Evolutionary conservation across 352 stramenopile genomes (phyloP), one percentile per base, ranked within the genome.

Genomic region (Aphanomyces invadans): DNA sequence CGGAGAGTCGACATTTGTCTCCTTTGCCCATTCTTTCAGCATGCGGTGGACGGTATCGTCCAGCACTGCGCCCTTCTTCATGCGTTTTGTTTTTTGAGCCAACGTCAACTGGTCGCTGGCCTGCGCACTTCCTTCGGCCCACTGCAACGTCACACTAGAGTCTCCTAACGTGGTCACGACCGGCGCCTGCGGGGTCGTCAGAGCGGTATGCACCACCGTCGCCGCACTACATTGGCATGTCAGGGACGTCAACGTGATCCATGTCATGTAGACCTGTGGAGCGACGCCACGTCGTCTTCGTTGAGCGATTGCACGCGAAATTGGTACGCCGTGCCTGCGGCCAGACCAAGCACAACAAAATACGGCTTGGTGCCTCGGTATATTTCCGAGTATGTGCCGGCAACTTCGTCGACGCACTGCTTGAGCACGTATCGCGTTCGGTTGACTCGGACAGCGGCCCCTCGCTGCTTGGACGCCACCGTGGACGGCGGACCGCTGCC

Each of bases 291-390:
- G 26, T 82, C 81, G 21, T 95, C 86, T 25, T 82, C 79, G 62
- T 95, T 95, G 38, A 90, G 60, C 15, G 86, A 80, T 64, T 94
- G 83, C 12, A 97, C 86, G 5, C 88, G 82, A 49, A 96, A 96
- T 64, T 95, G 85, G 74, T 95, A 96, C n/a, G 84, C 88, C 17
- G 73, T 86, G 21, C 81, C 86, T 19, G 86, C 88, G 21, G 83
- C 74, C 4, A 97, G 82, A 0, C 86, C 86, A 38, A 92, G 81
- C 0, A 96, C 76, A 4, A 87, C 81, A 42, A 90, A 92, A 5
- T 74, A 72, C 21, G 78, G 69, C 53, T 88, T 78, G 10, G 76
- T 70, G 48, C 86, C 87, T 21, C 81, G 74, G 64, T 95, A 92
- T 51, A 96, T 88, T 70, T 96, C 83, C 17, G 94, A 78, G 49